Evolutionary conservation across 192 early-diverging fungal genomes (phyloP).

Genomic region (Gaertneriomyces semiglobifer): DNA sequence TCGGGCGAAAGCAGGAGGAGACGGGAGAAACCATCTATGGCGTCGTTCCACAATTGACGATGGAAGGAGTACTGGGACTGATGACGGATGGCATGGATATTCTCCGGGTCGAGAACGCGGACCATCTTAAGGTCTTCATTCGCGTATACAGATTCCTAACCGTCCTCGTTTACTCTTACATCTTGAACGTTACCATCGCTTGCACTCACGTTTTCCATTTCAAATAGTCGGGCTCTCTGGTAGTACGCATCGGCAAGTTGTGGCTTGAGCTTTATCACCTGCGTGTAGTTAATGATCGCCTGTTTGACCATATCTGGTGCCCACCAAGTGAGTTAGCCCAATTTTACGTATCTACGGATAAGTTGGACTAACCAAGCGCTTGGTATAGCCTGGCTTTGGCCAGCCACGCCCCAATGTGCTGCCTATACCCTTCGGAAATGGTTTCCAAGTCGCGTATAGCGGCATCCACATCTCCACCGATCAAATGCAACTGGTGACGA

Average conservation of each 20-base stretch:
- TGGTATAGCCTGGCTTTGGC: conserved; percentile 52
- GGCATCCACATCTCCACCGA: conserved; percentile 37
- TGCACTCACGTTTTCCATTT: conserved; percentile 43
- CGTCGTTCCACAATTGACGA: conserved; percentile 50
- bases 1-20: conserved; percentile 40
- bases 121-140: conserved; percentile 56
- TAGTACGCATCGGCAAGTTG: conserved; percentile 50
- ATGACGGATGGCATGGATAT: conserved; percentile 49
- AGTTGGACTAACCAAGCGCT: conserved; percentile 31
- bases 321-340: not conserved
- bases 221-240: conserved; percentile 50
- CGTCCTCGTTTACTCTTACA: not conserved
- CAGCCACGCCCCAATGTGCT: conserved; percentile 49
- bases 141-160: conserved; percentile 49
- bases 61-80: conserved; percentile 50
- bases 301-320: conserved; percentile 39
- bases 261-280: conserved; percentile 51
- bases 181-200: not conserved
- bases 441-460: conserved; percentile 49
- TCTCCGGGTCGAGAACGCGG: conserved; percentile 47
- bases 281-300: conserved; percentile 53
- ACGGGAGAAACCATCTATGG: conserved; percentile 44
- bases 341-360: not conserved
- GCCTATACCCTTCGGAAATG: conserved; percentile 50
- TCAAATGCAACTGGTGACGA: conserved; percentile 49